Conservation (phyloP, 805 yeast genomes). For the Ogataea saltuana region DNA sequence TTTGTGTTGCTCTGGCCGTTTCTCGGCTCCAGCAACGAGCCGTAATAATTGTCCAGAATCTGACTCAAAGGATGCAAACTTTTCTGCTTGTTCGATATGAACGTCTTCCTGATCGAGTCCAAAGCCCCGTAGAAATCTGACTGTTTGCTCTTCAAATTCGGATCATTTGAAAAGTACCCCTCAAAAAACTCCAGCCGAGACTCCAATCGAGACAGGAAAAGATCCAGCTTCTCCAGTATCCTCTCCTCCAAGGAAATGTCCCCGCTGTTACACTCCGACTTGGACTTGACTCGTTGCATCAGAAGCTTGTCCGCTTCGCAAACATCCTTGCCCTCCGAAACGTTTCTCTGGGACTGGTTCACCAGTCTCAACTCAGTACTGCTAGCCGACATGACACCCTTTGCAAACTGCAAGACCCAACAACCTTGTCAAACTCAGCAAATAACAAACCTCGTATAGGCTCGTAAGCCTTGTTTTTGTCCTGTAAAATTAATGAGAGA, state of each 20-base stretch:
- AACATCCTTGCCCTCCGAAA: not conserved
- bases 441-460: too few species aligned
- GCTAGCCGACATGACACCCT: conserved; percentile 5
- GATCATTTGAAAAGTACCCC: conserved; percentile 27
- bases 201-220: conserved; percentile 32
- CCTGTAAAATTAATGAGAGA: too few species aligned
- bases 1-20: too few species aligned
- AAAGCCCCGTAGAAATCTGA: conserved; percentile 29
- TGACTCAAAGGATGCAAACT: conserved; percentile 32
- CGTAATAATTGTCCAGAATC: conserved; percentile 35
- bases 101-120: conserved; percentile 24
- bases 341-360: conserved; percentile 6
- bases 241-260: conserved; percentile 30
- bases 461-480: too few species aligned
- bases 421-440: too few species aligned
- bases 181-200: conserved; percentile 31
- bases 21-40: conserved; percentile 22
- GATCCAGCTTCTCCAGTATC: conserved; percentile 32
- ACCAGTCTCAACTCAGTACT: conserved; percentile 11
- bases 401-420: too few species aligned
- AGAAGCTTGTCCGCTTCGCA: conserved; percentile 19
- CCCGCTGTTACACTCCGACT: conserved; percentile 5
- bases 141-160: conserved; percentile 20
- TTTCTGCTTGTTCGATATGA: conserved; percentile 27
- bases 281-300: conserved; percentile 20